Conservation (phyloP, 805 yeast genomes). For the Spathaspora girioi region DNA sequence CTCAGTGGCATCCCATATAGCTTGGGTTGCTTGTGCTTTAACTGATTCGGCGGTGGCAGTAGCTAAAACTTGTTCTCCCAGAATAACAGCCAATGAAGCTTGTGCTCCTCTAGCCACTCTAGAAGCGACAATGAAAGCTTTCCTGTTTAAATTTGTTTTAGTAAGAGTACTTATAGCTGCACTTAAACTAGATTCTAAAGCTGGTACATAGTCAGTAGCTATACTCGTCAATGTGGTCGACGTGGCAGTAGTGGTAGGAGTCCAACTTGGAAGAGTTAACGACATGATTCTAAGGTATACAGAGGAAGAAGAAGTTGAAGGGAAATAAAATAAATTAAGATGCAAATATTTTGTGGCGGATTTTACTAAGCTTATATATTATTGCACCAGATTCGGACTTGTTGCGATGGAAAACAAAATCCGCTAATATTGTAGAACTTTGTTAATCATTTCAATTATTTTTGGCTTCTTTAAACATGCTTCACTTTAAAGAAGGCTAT, state of each 20-base stretch:
- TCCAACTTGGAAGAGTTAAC: conserved; percentile 15
- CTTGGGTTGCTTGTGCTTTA: conserved; percentile 26
- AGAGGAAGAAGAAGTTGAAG: background rate
- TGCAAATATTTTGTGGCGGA: background rate
- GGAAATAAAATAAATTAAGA: background rate
- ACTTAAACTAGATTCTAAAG: conserved; percentile 14
- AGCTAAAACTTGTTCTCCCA: conserved; percentile 29
- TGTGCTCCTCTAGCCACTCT: conserved; percentile 26
- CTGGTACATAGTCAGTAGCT: conserved; percentile 20
- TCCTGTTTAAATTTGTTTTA: conserved; percentile 5
- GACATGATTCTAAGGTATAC: conserved; percentile 3
- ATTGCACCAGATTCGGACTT: too few species aligned
- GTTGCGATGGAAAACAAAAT: background rate
- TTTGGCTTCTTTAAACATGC: background rate
- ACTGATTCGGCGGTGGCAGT: conserved; percentile 29
- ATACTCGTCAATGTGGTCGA: conserved; percentile 23
- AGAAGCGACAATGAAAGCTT: conserved; percentile 16
- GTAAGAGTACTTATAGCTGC: conserved; percentile 12
- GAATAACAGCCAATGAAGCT: conserved; percentile 29
- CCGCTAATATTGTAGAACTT: background rate
- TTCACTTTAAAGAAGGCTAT: background rate
- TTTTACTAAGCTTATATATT: background rate
- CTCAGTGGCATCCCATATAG: conserved; percentile 24
- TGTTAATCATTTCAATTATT: too few species aligned
- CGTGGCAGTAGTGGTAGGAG: conserved; percentile 23